Conservation (phyloP, 352 stramenopile genomes). For the Globisporangium acanthophoron region DNA sequence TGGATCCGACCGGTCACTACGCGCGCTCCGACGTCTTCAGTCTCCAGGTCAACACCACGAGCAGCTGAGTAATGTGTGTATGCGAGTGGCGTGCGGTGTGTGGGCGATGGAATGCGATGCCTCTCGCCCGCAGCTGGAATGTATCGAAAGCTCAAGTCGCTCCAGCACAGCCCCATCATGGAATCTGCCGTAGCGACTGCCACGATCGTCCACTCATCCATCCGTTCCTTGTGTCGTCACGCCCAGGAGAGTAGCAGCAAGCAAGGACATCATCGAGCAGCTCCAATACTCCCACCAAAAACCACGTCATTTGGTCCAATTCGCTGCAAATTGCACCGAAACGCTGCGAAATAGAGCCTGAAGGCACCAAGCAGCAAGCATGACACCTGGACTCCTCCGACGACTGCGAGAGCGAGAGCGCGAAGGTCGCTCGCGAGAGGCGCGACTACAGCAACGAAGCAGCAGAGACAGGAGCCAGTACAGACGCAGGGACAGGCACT, state of each 20-base stretch:
- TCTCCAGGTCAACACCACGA: conserved; percentile 9
- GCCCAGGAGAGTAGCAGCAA: too few relatives aligned
- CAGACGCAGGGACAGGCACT: not conserved
- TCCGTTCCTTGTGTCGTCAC: not conserved
- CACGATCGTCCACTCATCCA: too few relatives aligned
- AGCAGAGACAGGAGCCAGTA: not conserved
- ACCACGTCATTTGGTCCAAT: too few relatives aligned
- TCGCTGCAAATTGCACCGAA: too few relatives aligned
- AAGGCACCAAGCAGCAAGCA: not conserved
- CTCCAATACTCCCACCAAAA: not conserved
- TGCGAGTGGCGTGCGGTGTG: not conserved
- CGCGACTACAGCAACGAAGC: not conserved
- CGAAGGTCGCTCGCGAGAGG: conserved; percentile 1
- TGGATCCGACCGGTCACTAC: conserved; percentile 20
- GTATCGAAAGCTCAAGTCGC: too few relatives aligned
- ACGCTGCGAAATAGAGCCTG: too few relatives aligned
- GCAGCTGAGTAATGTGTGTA: not conserved
- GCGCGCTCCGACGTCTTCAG: conserved; percentile 18
- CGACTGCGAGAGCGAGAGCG: conserved; percentile 8
- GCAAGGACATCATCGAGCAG: too few relatives aligned
- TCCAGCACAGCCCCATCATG: too few relatives aligned
- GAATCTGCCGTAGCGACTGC: too few relatives aligned
- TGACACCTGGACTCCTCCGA: not conserved
- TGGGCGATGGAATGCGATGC: too few relatives aligned
- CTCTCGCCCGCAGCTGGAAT: too few relatives aligned